These are phyloP conservation scores for Macrocystidia cucumis DNA, from an alignment of 1,284 basidiomycete genomes.

Conservation along the genomic window DNA sequence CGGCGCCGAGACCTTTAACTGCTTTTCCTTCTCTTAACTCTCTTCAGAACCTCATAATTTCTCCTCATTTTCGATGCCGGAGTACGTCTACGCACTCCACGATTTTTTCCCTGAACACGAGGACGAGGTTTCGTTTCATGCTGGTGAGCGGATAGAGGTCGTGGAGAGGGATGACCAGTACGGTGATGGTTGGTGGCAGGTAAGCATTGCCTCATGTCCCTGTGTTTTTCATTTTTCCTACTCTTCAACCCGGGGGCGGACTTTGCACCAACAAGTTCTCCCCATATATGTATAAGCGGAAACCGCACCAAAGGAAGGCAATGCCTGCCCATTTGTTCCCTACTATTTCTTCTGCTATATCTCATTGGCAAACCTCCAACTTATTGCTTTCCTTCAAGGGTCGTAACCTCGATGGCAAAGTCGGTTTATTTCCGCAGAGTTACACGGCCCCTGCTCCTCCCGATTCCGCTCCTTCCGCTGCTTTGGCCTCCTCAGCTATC, in stretches of 20 bases:
- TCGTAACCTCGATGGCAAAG: conserved; percentile 73
- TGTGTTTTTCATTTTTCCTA: background rate
- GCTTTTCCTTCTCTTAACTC: no score
- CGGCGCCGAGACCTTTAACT: no score
- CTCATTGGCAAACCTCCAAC: conserved; percentile 5
- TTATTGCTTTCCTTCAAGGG: conserved; percentile 45
- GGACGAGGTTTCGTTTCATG: conserved; percentile 86
- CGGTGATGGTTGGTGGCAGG: conserved; percentile 99
- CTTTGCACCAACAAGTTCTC: no score
- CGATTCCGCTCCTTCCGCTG: conserved; percentile 12
- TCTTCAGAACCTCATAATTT: no score
- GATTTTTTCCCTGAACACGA: conserved; percentile 89
- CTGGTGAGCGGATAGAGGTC: conserved; percentile 85
- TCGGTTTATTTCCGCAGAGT: conserved; percentile 87
- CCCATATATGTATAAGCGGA: no score
- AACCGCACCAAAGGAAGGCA: no score
- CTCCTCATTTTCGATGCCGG: no score
- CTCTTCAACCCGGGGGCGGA: no score
- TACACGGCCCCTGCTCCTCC: conserved; percentile 73
- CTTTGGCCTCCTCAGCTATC: conserved; percentile 15
- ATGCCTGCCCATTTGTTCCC: no score
- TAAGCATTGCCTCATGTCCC: conserved; percentile 31
- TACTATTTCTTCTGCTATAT: conserved; percentile 1
- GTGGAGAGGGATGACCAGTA: conserved; percentile 93
- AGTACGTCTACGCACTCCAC: conserved; percentile 75